phyloP scores from a whole-genome alignment of 1,139 yeast species.

The Hyphopichia khmerensis region DNA sequence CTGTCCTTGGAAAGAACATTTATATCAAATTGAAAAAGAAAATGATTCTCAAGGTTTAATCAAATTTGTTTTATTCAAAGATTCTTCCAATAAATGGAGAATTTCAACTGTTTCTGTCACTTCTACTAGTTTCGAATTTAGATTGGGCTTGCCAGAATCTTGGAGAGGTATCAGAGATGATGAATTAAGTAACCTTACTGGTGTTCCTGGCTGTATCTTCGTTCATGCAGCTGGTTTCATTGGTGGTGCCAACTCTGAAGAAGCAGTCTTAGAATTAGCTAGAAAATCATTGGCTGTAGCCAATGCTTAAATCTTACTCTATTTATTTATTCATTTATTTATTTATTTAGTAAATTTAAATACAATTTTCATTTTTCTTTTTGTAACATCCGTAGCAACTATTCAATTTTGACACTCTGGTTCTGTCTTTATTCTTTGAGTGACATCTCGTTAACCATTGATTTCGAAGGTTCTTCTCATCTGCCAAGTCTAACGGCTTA shows the following conservation, averaged over 20 bases:
- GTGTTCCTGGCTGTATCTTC: constrained; percentile 83
- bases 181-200: constrained; percentile 66
- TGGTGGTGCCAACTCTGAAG: constrained; percentile 86
- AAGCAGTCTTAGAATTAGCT: constrained; percentile 80
- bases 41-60: constrained; percentile 53
- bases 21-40: constrained; percentile 71
- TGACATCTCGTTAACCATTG: too few species aligned
- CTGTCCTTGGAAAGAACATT: constrained; percentile 95
- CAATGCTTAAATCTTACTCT: neutral
- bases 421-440: too few species aligned
- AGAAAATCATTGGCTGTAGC: constrained; percentile 27
- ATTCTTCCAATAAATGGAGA: constrained; percentile 76
- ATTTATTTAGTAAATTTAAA: neutral
- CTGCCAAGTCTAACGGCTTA: too few species aligned
- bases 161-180: constrained; percentile 96
- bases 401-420: too few species aligned
- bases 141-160: constrained; percentile 82
- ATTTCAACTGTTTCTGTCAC: constrained; percentile 84
- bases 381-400: too few species aligned
- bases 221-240: constrained; percentile 97
- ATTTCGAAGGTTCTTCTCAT: too few species aligned
- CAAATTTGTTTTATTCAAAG: constrained; percentile 78
- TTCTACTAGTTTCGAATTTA: constrained; percentile 74
- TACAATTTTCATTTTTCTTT: neutral
- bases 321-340: neutral